phyloP scores from a whole-genome alignment of 2,329 filamentous ascomycete genomes.

The Camillea tinctor region DNA sequence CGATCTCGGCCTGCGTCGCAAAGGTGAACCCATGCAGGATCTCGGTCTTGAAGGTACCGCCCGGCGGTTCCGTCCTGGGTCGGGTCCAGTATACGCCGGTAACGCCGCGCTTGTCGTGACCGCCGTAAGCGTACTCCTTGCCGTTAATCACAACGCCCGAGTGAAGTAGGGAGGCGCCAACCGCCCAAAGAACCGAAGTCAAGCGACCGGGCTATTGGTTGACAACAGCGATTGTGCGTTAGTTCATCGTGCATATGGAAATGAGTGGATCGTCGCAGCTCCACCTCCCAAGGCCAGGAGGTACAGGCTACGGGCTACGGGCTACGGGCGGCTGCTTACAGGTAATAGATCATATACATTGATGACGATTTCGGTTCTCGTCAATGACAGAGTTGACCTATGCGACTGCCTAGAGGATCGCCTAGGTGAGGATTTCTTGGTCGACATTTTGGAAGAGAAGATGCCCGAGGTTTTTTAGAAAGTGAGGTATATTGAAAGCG shows the following conservation, averaged over 20 bases:
- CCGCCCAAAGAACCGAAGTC: conserved; percentile 73
- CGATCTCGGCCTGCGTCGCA: conserved; percentile 66
- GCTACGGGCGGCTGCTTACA: conserved; percentile 42
- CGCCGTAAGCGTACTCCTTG: conserved; percentile 81
- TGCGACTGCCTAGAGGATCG: conserved; percentile 44
- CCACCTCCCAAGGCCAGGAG: not conserved
- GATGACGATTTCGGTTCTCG: conserved; percentile 72
- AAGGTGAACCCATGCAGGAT: conserved; percentile 80
- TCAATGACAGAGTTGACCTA: conserved; percentile 65
- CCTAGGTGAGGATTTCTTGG: conserved; percentile 41
- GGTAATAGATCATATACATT: conserved; percentile 77
- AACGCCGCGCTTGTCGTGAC: conserved; percentile 67
- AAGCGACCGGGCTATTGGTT: conserved; percentile 64
- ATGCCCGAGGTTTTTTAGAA: conserved; percentile 4
- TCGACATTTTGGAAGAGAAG: conserved; percentile 39
- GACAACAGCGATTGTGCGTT: not conserved
- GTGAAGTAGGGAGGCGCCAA: conserved; percentile 77
- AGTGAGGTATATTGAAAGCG: not conserved
- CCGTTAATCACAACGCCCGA: conserved; percentile 80
- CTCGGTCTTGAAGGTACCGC: conserved; percentile 72
- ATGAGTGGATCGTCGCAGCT: conserved; percentile 5
- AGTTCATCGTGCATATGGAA: not conserved
- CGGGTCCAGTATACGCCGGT: conserved; percentile 84
- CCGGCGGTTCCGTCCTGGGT: conserved; percentile 69
- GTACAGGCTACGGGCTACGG: not conserved